Conservation (phyloP, 2,329 filamentous ascomycete genomes). For the Colletotrichum karsti region DNA sequence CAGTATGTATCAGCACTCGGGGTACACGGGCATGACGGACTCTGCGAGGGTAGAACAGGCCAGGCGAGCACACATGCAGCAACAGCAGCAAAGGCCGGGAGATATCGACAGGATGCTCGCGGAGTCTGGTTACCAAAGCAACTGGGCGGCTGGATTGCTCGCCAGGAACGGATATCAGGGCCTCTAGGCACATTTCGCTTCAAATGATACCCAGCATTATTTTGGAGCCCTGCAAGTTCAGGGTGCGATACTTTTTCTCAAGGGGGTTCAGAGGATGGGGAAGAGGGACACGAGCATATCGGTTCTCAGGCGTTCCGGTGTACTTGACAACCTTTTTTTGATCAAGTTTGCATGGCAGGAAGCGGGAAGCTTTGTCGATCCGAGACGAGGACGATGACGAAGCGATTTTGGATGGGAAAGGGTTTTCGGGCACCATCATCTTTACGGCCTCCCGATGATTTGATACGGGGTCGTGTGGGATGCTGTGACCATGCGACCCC, state of each 20-base stretch:
- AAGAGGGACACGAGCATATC: not conserved
- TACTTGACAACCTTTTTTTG: slow-evolving; percentile 3
- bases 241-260: slow-evolving; percentile 18
- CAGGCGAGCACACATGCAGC: slow-evolving; percentile 29
- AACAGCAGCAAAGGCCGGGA: slow-evolving; percentile 26
- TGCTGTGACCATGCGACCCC: not conserved
- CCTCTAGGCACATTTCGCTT: slow-evolving; percentile 26
- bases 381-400: not conserved
- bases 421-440: no score
- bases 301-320: slow-evolving; percentile 17
- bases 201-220: slow-evolving; percentile 29
- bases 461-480: not conserved
- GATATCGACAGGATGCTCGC: slow-evolving; percentile 30
- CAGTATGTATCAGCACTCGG: slow-evolving; percentile 29
- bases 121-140: slow-evolving; percentile 29
- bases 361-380: not conserved
- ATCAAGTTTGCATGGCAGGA: slow-evolving; percentile 1
- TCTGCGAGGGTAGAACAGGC: slow-evolving; percentile 27
- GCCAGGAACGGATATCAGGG: slow-evolving; percentile 28
- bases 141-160: slow-evolving; percentile 30
- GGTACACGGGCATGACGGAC: slow-evolving; percentile 24
- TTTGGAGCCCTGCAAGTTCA: slow-evolving; percentile 27
- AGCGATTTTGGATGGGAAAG: not conserved
- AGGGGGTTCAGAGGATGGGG: not conserved
- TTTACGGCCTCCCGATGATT: no score